Conservation (phyloP, 2,329 filamentous ascomycete genomes). For the Fonsecaea nubica region DNA sequence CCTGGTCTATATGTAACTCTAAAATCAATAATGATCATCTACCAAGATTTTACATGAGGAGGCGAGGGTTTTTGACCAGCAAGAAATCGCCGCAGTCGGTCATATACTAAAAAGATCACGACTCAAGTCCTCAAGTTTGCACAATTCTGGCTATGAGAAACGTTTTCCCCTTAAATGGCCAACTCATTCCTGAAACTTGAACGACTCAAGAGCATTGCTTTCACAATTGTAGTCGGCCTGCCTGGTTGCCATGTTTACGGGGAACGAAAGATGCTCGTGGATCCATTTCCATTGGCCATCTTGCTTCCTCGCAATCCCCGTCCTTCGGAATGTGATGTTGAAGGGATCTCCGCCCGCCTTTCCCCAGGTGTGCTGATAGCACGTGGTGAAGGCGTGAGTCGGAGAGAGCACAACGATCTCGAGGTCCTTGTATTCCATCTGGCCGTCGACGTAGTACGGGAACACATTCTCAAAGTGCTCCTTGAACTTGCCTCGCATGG, state of each 20-base stretch:
- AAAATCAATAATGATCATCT: too few species aligned
- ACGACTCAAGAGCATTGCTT: background rate
- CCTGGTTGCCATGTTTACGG: conserved; percentile 11
- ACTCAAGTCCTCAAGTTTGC: too few species aligned
- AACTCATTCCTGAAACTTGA: conserved; percentile 7
- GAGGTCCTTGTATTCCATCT: conserved; percentile 21
- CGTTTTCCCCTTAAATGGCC: too few species aligned
- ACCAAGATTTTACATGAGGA: too few species aligned
- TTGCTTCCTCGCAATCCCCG: conserved; percentile 17
- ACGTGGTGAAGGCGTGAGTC: conserved; percentile 11
- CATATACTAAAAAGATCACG: too few species aligned
- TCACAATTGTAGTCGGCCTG: conserved; percentile 5
- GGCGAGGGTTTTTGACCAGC: too few species aligned
- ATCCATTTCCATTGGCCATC: conserved; percentile 23
- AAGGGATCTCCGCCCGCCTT: conserved; percentile 17
- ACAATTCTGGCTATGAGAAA: too few species aligned
- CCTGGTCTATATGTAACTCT: too few species aligned
- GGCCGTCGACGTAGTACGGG: conserved; percentile 16
- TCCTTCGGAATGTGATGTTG: conserved; percentile 18
- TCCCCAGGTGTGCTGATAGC: conserved; percentile 20
- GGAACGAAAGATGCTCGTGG: conserved; percentile 22
- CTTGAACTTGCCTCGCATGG: conserved; percentile 17
- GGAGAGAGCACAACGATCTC: conserved; percentile 14
- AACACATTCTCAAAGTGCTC: conserved; percentile 20
- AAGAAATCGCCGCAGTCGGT: too few species aligned